Base-by-base conservation (phyloP, 352 stramenopile genomes). In the Pythium catenulatum region DNA sequence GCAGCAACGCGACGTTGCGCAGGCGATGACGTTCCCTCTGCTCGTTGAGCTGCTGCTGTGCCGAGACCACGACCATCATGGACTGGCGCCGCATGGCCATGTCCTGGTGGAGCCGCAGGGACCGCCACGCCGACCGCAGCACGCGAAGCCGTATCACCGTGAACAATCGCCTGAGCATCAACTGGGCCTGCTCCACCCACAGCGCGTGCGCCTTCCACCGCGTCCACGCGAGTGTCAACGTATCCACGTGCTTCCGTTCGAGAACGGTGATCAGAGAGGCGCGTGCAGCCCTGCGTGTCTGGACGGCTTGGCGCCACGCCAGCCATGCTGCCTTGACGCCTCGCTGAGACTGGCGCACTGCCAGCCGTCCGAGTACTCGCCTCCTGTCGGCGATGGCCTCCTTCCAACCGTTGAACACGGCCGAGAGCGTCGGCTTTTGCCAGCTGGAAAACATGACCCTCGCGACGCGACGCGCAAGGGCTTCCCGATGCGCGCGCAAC, bases 1-100 rank as follows among this genome's bases (percentile, higher is more conserved):
- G 68, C 19, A 89, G 25, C 11, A 91, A 77, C 7, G 86, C 77
- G 23, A 91, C 70, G 36, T 41, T 73, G 17, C 83, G 81, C 43
- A 91, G 76, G 46, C 85, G 41, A 41, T 92, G 74, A n/a, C 65
- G 59, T 27, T 92, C 77, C 37, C 87, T 90, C n/a, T 91, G 87
- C 73, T 85, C 79, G 37, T 87, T 50, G 23, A 93, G 82, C 30
- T 87, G 68, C 30, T 79, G 87, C 46, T 95, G 88, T 0, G 82
- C 80, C 4, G 80, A 89, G 56, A 93, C 61, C 17, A 87, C 86
- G 21, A 87, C 63, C 58, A 90, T 72, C 72, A 94, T 84, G 8
- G 88, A 94, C 66, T 94, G 89, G 25, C 79, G 83, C 34, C 88
- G 90, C 58, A 82, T 72, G 0, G 21, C 77, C 25, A 84, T 76